Evolutionary conservation across 306 rosid genomes (phyloP).

Genomic region (Casuarina equisetifolia): DNA sequence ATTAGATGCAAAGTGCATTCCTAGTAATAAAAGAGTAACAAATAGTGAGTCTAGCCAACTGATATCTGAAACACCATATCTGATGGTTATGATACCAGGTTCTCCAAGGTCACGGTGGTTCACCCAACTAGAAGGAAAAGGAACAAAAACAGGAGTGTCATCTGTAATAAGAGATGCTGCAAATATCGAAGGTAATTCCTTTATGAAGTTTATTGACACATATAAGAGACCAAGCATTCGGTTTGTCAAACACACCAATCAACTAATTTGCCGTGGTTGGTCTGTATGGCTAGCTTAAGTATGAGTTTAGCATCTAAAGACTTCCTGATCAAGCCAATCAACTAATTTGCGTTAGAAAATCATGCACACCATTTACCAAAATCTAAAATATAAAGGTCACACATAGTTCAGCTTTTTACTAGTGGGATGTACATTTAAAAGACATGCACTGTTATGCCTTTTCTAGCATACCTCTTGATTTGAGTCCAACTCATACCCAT

Average conservation of each 20-base stretch:
- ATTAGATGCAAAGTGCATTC: neutral
- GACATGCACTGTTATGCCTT: slow-evolving; percentile 9
- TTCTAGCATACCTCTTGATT: slow-evolving; percentile 86
- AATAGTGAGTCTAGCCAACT: neutral
- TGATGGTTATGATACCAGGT: neutral
- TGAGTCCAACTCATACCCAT: slow-evolving; percentile 96
- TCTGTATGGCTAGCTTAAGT: neutral
- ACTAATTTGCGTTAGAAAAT: neutral
- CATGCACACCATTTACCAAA: neutral
- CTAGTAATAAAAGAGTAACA: neutral
- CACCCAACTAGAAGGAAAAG: neutral
- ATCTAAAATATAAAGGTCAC: neutral
- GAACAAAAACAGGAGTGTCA: neutral
- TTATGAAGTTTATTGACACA: neutral
- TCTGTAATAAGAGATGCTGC: neutral
- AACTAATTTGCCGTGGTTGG: too few relatives aligned
- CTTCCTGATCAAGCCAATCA: slow-evolving; percentile 2
- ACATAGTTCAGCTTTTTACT: neutral
- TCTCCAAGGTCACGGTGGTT: neutral
- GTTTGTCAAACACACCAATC: neutral
- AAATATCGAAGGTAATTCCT: neutral
- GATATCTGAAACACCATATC: neutral
- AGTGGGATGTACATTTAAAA: slow-evolving; percentile 5
- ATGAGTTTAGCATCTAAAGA: neutral
- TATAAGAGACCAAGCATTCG: slow-evolving; percentile 3